These are phyloP conservation scores for Pisolithus microcarpus DNA, from an alignment of 768 basidiomycete genomes.

Conservation along the genomic window DNA sequence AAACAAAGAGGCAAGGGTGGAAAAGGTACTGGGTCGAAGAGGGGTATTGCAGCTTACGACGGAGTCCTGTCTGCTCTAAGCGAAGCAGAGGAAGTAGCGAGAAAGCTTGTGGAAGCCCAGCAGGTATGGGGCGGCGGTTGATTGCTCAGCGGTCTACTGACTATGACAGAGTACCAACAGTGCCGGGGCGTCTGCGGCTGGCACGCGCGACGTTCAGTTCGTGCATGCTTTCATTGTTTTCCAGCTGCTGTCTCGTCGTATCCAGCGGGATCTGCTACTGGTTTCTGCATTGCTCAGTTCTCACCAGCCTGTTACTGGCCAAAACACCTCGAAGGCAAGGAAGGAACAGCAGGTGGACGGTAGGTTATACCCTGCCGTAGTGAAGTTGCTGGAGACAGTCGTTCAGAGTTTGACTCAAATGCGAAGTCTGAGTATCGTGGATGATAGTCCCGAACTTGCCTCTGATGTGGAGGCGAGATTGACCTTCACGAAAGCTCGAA, in stretches of 20 bases:
- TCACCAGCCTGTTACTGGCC: constrained; percentile 25
- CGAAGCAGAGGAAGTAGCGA: constrained; percentile 82
- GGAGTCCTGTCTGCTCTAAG: constrained; percentile 75
- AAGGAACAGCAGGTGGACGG: constrained; percentile 54
- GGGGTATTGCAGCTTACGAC: constrained; percentile 82
- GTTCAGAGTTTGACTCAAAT: constrained; percentile 82
- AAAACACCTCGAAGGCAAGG: constrained; percentile 21
- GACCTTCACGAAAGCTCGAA: constrained; percentile 66
- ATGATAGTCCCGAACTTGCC: constrained; percentile 79
- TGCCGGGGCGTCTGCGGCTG: constrained; percentile 31
- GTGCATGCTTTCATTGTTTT: constrained; percentile 84
- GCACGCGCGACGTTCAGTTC: constrained; percentile 70
- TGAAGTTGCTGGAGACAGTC: constrained; percentile 82
- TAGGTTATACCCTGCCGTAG: constrained; percentile 75
- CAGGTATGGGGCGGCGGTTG: constrained; percentile 44
- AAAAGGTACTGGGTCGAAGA: constrained; percentile 46
- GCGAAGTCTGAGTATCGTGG: constrained; percentile 74
- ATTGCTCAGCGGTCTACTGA: neutral
- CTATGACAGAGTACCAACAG: constrained; percentile 33
- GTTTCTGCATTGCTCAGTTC: constrained; percentile 54
- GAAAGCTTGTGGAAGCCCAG: constrained; percentile 76
- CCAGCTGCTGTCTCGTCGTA: constrained; percentile 80
- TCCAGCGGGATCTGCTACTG: constrained; percentile 82
- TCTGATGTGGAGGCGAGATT: constrained; percentile 71
- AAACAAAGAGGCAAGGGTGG: constrained; percentile 31